Evolutionary conservation across 192 early-diverging fungal species (phyloP).

Genomic region (Chytriomyces hyalinus): DNA sequence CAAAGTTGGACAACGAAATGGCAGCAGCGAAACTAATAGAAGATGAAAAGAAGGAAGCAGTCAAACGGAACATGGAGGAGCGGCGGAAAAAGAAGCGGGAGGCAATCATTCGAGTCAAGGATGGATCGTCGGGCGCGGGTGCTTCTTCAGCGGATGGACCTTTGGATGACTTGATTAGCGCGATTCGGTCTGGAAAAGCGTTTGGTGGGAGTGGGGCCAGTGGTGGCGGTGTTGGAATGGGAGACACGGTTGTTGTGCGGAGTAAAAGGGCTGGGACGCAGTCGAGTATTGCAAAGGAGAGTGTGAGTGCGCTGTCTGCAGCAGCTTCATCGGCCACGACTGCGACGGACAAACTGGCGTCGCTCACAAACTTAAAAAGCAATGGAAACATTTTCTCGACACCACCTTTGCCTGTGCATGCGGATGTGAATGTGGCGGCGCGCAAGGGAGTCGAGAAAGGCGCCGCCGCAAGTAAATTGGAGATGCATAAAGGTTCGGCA

Average conservation of each 20-base stretch:
- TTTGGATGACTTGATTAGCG: conserved; percentile 56
- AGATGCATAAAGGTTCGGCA: conserved; percentile 2
- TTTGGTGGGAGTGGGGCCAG: conserved; percentile 32
- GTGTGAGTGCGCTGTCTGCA: background rate
- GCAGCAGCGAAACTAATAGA: conserved; percentile 49
- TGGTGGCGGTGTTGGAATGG: background rate
- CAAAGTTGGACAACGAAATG: conserved; percentile 52
- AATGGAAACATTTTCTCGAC: background rate
- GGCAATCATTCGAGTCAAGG: conserved; percentile 19
- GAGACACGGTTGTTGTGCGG: background rate
- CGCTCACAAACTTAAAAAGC: background rate
- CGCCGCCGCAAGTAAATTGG: too few relatives aligned
- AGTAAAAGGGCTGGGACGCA: background rate
- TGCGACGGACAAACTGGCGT: background rate
- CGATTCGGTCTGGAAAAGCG: conserved; percentile 55
- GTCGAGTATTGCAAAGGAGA: background rate
- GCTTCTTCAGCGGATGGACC: conserved; percentile 44
- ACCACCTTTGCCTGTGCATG: background rate
- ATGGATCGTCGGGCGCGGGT: background rate
- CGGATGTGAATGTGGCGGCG: conserved; percentile 5
- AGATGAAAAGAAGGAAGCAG: conserved; percentile 51
- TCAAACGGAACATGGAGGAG: conserved; percentile 52
- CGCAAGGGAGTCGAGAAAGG: background rate
- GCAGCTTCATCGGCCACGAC: background rate
- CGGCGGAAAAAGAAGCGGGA: conserved; percentile 50